These are phyloP conservation scores for Aspergillus pseudoglaucus DNA, from an alignment of 2,329 filamentous ascomycete species.

Conservation along the genomic window DNA sequence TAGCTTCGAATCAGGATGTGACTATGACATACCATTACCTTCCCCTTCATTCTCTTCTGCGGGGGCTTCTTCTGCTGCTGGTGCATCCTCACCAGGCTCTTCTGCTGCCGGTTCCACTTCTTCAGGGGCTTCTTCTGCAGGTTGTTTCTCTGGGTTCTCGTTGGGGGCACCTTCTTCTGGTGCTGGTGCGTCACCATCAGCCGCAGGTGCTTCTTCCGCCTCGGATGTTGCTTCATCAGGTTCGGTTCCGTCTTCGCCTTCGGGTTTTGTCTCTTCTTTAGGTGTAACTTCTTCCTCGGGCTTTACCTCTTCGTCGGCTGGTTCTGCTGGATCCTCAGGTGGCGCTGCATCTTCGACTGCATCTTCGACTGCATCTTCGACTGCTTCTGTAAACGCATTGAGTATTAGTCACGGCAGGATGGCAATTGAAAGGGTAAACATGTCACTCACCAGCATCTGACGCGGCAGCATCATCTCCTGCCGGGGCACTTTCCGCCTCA, in stretches of 20 bases:
- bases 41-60: conserved; percentile 9
- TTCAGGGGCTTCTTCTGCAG: conserved; percentile 1
- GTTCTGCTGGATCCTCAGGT: conserved; percentile 16
- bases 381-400: conserved; percentile 14
- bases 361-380: conserved; percentile 24
- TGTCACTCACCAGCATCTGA: background rate
- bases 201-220: conserved; percentile 9
- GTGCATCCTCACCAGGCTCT: conserved; percentile 1
- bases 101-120: conserved; percentile 6
- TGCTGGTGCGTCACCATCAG: conserved; percentile 7
- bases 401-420: conserved; percentile 7
- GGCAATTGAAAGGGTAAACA: conserved; percentile 15
- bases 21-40: conserved; percentile 17
- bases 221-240: conserved; percentile 12
- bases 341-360: conserved; percentile 19
- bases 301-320: conserved; percentile 12
- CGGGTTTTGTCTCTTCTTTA: conserved; percentile 9
- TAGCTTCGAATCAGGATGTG: conserved; percentile 1
- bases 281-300: conserved; percentile 15
- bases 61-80: conserved; percentile 1
- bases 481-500: conserved; percentile 12
- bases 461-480: background rate
- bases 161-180: conserved; percentile 2
- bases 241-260: conserved; percentile 5
- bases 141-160: background rate